Evolutionary conservation across 1,284 basidiomycete species (phyloP), one percentile per base, ranked within the genome.

Genomic region (Vanrija pseudolonga): DNA sequence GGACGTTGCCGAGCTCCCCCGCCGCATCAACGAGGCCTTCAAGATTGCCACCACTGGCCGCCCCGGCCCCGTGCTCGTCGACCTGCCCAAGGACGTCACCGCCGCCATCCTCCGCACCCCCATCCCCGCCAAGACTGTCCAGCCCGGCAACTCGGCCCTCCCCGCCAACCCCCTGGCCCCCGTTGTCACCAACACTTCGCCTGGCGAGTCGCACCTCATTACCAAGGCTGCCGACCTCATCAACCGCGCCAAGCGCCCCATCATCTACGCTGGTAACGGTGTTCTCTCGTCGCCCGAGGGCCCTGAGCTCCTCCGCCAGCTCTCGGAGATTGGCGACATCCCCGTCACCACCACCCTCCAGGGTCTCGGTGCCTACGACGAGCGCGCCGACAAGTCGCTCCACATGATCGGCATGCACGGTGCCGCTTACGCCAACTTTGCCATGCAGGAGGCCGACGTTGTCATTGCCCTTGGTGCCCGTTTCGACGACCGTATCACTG

Each of bases 371-470:
- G 87, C 89, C 1, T 98, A 91, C 71, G 92, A 98, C 77, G 96
- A 98, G 81, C 83, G 82, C 56, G 84, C 92, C 76, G 85, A 87
- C 53, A 85, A 85, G 74, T 88, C 87, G 62, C 79, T 98, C 71
- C 93, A 98, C 77, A 98, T 98, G 95, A 85, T 98, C 54, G 95
- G 95, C 62, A 98, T 98, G 95, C 95, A 98, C 80, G 96, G 96
- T 5, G 87, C 86, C 15, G 93, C 94, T 2, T 98, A 98, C 69
- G 95, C 96, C 68, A 98, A 98, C 80, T 79, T 96, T 51, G 94
- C 95, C 3, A 97, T 98, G 84, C 95, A 98, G 78, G 81, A 90
- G 53, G 96, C 96, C 28, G 96, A 98, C 72, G 87, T 98, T 50
- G 90, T 98, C 79, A 95, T 98, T 64, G 95, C 94, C 32, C 86